Conservation (phyloP, 139 green algal genomes). For the Picochlorum sp. region DNA sequence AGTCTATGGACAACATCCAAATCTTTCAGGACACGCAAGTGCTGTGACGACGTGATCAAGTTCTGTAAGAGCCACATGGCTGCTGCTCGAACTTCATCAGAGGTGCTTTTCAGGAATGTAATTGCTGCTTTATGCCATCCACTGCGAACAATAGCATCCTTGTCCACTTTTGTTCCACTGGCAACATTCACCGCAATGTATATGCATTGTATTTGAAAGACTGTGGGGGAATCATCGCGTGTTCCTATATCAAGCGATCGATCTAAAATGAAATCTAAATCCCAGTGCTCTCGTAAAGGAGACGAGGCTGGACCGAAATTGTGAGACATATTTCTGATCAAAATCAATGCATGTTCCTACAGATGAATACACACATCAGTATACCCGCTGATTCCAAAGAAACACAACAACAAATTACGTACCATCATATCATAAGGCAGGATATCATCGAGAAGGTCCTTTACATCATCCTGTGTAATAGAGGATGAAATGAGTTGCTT, state of each 20-base stretch:
- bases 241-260: no score
- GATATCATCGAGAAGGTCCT: no score
- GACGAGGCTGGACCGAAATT: background rate
- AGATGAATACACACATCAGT: background rate
- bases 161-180: background rate
- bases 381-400: no score
- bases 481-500: no score
- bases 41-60: no score
- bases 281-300: no score
- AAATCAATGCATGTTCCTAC: background rate
- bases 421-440: no score
- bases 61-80: background rate
- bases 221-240: background rate
- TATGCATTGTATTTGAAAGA: background rate
- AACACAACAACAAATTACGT: no score
- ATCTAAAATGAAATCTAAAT: no score
- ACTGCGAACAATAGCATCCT: background rate
- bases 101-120: background rate
- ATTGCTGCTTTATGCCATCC: background rate
- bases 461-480: no score
- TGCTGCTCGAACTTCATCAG: background rate
- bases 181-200: conserved; percentile 1
- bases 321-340: background rate
- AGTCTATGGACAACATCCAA: no score
- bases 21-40: no score